phyloP scores from a whole-genome alignment of 2,329 filamentous ascomycete genomes.

The Beauveria pseudobassiana region DNA sequence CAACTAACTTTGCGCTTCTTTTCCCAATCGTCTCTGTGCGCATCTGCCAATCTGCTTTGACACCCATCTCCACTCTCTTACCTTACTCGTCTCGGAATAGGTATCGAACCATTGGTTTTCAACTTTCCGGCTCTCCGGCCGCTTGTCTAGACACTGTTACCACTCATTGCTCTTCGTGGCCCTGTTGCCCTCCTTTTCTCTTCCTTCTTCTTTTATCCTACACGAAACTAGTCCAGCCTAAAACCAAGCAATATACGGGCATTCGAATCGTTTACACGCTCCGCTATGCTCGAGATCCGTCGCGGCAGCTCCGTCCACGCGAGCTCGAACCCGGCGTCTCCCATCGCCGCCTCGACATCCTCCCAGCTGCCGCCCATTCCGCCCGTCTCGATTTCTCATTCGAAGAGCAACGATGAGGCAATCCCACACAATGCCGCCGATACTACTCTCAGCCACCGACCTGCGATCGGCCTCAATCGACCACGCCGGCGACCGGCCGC shows the following conservation, averaged over 20 bases:
- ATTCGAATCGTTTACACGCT: not conserved
- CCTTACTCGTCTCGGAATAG: no score
- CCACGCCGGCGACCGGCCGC: not conserved
- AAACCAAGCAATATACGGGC: not conserved
- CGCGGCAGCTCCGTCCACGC: constrained; percentile 9
- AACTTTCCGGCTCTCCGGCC: no score
- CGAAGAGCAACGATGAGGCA: not conserved
- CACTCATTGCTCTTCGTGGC: no score
- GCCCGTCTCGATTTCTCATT: not conserved
- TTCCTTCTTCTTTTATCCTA: not conserved
- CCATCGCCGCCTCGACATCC: not conserved
- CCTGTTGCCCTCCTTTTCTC: not conserved
- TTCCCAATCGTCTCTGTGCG: no score
- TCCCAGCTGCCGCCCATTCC: not conserved
- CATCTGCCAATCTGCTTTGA: no score
- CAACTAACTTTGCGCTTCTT: no score
- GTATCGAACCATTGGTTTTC: no score
- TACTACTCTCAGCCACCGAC: not conserved
- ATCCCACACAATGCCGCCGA: not conserved
- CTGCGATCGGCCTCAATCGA: not conserved
- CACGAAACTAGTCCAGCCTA: not conserved
- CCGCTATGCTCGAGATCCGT: constrained; percentile 10
- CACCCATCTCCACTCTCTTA: no score
- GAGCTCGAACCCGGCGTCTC: constrained; percentile 6
- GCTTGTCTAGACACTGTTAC: no score